Conservation (phyloP, 176 grass and related monocot species). For the Oryza australiensis region DNA sequence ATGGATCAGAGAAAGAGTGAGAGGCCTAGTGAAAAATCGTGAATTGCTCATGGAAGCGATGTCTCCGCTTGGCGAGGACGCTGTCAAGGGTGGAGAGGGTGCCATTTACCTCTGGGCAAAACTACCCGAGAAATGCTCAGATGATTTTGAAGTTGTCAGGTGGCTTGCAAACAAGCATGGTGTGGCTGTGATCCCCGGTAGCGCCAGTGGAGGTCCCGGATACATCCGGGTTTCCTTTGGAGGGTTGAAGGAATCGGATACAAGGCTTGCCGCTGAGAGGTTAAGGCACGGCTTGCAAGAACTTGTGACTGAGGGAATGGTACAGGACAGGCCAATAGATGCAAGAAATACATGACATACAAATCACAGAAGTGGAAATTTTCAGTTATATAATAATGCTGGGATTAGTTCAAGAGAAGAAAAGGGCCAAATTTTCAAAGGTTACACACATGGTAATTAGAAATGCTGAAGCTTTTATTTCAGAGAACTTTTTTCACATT, state of each 20-base stretch:
- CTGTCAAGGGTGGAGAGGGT: constrained; percentile 82
- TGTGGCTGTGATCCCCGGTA: constrained; percentile 77
- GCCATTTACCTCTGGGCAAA: constrained; percentile 98
- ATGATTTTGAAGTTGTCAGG: constrained; percentile 82
- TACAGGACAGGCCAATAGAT: constrained; percentile 30
- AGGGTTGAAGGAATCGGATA: constrained; percentile 72
- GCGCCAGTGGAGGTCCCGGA: constrained; percentile 64
- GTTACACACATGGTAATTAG: background rate
- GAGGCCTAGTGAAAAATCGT: constrained; percentile 72
- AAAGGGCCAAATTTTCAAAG: background rate
- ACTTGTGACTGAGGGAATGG: constrained; percentile 83
- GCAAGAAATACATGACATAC: constrained; percentile 23
- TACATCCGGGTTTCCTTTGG: constrained; percentile 82
- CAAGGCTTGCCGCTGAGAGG: constrained; percentile 59
- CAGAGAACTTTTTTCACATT: background rate
- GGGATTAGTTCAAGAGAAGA: constrained; percentile 27
- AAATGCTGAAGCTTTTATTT: background rate
- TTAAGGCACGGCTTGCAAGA: constrained; percentile 65
- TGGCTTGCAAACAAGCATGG: constrained; percentile 85
- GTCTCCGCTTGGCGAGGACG: constrained; percentile 68
- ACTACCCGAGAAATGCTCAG: constrained; percentile 63
- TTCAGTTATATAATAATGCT: constrained; percentile 17
- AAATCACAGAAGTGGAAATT: constrained; percentile 18
- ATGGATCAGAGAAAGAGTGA: constrained; percentile 76
- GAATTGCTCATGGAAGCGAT: constrained; percentile 68